Evolutionary conservation across 2,329 filamentous ascomycete species (phyloP), one percentile per base, ranked within the genome.

Genomic region (Xylaria sp.): DNA sequence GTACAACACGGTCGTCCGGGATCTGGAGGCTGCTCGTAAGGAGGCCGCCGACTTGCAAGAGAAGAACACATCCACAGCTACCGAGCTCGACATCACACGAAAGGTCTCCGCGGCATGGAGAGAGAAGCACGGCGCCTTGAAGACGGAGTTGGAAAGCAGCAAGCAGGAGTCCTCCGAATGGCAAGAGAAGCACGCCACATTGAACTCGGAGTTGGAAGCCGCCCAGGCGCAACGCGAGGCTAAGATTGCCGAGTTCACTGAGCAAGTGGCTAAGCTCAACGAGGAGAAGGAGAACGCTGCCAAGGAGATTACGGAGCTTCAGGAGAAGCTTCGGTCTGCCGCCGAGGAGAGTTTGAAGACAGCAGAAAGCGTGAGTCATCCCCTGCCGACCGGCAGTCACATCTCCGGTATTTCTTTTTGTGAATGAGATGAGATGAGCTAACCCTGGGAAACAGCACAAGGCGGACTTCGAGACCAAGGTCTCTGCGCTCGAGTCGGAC

Each of bases 341-440:
- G 60, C 68, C 7, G 70, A 73, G 30, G 74, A 74, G 18, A 70
- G 76, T 53, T 68, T 79, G 6, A 67, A 72, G 55, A 61, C 68
- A 35, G 67, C 69, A 1, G 64, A 73, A 50, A 63, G 65, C 30
- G 74, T 76, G 71, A 64, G 71, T 65, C 70, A 57, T 46, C 2
- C 44, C 48, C 3, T 42, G 8, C 16, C 13, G 34, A 13, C 4
- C 8, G 13, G 7, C 9, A 9, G 49, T n/a, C 49, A 35, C 2
- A 1, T 8, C 6, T n/a, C 1, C 34, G 51, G 16, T 37, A 35
- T 16, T 2, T 13, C 16, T 8, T 48, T 30, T 30, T 5, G 16
- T 16, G 23, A 30, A 30, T 5, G 23, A 2, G 2, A 18, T 10
- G 35, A 34, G n/a, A 11, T 7, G 9, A 49, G 46, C 61, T 63